Evolutionary conservation across 108 stramenopile genomes (phyloP).

Genomic region (Nitzschia sp.): DNA sequence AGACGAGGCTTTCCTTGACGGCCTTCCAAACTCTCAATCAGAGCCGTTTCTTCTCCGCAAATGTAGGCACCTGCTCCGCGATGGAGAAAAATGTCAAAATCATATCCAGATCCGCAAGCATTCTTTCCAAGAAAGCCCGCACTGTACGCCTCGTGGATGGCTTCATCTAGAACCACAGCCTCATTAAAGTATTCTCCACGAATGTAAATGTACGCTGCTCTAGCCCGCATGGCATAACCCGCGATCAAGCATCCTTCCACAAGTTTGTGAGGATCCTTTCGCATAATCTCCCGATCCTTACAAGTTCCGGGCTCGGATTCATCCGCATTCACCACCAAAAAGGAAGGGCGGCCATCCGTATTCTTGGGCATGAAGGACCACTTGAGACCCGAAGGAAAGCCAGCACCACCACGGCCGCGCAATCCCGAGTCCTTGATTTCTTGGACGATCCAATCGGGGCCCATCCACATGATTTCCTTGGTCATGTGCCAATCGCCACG

Average conservation of each 20-base stretch:
- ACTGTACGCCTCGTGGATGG: slow-evolving; percentile 98
- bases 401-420: slow-evolving; percentile 98
- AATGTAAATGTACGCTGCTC: slow-evolving; percentile 99
- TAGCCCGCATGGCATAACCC: slow-evolving; percentile 99
- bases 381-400: slow-evolving; percentile 99
- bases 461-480: slow-evolving; percentile 98
- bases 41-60: slow-evolving; percentile 99
- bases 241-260: slow-evolving; percentile 98
- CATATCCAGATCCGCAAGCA: slow-evolving; percentile 98
- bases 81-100: slow-evolving; percentile 99
- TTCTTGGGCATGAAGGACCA: slow-evolving; percentile 99
- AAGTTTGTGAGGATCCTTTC: slow-evolving; percentile 99
- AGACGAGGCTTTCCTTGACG: slow-evolving; percentile 96
- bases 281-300: slow-evolving; percentile 99
- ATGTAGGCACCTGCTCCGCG: slow-evolving; percentile 99
- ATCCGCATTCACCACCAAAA: slow-evolving; percentile 99
- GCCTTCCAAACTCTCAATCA: slow-evolving; percentile 98
- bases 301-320: slow-evolving; percentile 99
- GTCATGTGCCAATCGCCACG: slow-evolving; percentile 95
- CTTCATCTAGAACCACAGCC: slow-evolving; percentile 98
- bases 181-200: slow-evolving; percentile 99
- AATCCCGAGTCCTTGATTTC: slow-evolving; percentile 99
- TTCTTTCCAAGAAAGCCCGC: slow-evolving; percentile 97
- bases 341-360: slow-evolving; percentile 96
- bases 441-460: slow-evolving; percentile 99